Evolutionary conservation across 148 eudicot species (phyloP), one percentile per base, ranked within the genome.

Genomic region (Vaccinium myrtillus): DNA sequence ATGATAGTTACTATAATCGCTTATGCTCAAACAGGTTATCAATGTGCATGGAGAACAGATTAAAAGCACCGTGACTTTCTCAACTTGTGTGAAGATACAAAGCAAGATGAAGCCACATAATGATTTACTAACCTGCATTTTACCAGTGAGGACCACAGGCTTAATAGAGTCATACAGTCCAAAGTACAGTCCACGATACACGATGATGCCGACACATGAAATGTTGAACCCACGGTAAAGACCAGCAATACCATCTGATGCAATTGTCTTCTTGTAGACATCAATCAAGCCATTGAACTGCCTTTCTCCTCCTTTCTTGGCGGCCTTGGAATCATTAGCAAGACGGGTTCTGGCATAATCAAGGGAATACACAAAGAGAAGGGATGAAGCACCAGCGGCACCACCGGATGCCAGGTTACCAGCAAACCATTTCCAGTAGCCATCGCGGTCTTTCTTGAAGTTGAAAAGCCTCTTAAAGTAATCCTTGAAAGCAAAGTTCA

Each of bases 141-240:
- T 80, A 85, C 96, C 96, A 18, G 96, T 92, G 87, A 93, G 89
- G 53, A 93, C 14, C 32, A 91, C 95, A 23, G 94, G 94, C 90
- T 94, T 92, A 84, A 94, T 82, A 9, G 95, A 94, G 21, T 94
- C 97, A 43, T 92, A 94, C 88, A 92, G 73, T 39, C 97, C 95
- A 50, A 94, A 94, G 91, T 92, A 94, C 87, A 94, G 87, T n/a
- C 97, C 97, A 88, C 93, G 94, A 89, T 91, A 93, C 69, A 93
- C 93, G 83, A 93, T 87, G 85, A 93, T 93, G 69, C 94, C 94
- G 73, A 90, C 91, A 86, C 92, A 90, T 2, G 96, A 93, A 87
- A 93, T 90, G 91, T 88, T 90, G 79, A 93, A 93, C 79, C 95
- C 95, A 89, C 96, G 96, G 93, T 93, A 93, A 1, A 93, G 88